phyloP scores from a whole-genome alignment of 495 filamentous ascomycete genomes.

The Penicillium soppii region DNA sequence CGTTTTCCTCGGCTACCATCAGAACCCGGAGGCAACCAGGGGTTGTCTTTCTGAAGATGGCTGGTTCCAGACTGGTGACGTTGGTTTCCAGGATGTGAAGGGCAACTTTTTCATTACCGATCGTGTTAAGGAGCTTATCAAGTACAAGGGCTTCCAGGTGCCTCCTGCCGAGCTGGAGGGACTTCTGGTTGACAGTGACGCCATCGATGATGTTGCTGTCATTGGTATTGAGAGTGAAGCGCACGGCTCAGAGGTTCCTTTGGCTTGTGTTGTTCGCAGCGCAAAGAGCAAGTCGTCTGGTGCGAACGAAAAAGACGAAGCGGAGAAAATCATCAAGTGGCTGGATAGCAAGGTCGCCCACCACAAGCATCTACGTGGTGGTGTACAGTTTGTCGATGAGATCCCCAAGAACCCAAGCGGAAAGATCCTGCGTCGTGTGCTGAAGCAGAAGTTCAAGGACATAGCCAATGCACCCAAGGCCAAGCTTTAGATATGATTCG shows the following conservation, averaged over 20 bases:
- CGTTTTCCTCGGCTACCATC: slow-evolving; percentile 73
- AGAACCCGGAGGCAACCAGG: slow-evolving; percentile 66
- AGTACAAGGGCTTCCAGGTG: slow-evolving; percentile 87
- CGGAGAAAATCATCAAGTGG: slow-evolving; percentile 61
- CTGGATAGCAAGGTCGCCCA: slow-evolving; percentile 60
- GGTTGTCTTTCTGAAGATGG: slow-evolving; percentile 59
- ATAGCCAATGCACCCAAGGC: slow-evolving; percentile 36
- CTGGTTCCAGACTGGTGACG: slow-evolving; percentile 67
- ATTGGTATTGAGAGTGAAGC: slow-evolving; percentile 71
- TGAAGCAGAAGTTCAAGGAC: slow-evolving; percentile 56
- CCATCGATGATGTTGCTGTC: slow-evolving; percentile 82
- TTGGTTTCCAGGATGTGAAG: slow-evolving; percentile 58
- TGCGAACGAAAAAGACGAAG: slow-evolving; percentile 50
- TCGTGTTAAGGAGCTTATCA: slow-evolving; percentile 88
- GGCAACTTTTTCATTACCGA: slow-evolving; percentile 75
- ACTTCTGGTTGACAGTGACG: slow-evolving; percentile 65
- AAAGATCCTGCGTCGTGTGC: slow-evolving; percentile 79
- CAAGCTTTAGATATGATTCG: slow-evolving; percentile 33
- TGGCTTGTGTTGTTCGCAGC: slow-evolving; percentile 72
- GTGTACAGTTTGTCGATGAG: slow-evolving; percentile 75
- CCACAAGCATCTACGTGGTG: slow-evolving; percentile 80
- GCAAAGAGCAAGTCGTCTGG: slow-evolving; percentile 54
- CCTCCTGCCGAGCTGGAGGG: slow-evolving; percentile 86
- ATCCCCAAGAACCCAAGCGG: slow-evolving; percentile 85
- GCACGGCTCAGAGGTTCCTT: slow-evolving; percentile 76